Conservation (phyloP, 805 yeast genomes). For the Candida takata region DNA sequence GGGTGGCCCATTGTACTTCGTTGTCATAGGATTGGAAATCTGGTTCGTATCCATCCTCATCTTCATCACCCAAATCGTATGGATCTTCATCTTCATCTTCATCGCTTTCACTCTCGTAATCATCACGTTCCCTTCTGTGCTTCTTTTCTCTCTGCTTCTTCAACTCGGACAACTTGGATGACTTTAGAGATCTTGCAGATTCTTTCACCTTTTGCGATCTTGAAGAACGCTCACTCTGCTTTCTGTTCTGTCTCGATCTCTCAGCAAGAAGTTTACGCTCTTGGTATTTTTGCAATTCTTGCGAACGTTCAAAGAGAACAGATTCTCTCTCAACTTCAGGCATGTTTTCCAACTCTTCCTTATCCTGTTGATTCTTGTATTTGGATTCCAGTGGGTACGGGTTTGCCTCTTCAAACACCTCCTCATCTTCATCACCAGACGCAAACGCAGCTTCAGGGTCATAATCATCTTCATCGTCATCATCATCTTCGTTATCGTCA, state of each 20-base stretch:
- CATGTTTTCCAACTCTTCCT: slow-evolving; percentile 53
- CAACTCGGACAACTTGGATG: slow-evolving; percentile 60
- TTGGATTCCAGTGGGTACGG: slow-evolving; percentile 95
- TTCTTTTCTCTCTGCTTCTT: slow-evolving; percentile 69
- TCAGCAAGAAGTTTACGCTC: slow-evolving; percentile 80
- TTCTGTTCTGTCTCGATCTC: slow-evolving; percentile 59
- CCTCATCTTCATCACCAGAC: slow-evolving; percentile 30
- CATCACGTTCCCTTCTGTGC: slow-evolving; percentile 31
- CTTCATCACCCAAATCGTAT: slow-evolving; percentile 33
- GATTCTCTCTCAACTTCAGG: slow-evolving; percentile 93
- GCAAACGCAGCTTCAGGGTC: slow-evolving; percentile 33
- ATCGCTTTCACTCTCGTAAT: slow-evolving; percentile 42
- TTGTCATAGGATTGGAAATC: slow-evolving; percentile 35
- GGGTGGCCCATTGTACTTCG: slow-evolving; percentile 44
- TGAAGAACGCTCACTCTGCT: slow-evolving; percentile 29
- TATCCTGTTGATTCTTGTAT: slow-evolving; percentile 76
- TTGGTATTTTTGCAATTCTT: slow-evolving; percentile 80
- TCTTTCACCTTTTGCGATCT: slow-evolving; percentile 24
- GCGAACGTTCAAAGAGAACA: slow-evolving; percentile 84
- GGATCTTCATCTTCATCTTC: slow-evolving; percentile 33
- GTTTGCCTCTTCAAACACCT: slow-evolving; percentile 38
- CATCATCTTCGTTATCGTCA: slow-evolving; percentile 26
- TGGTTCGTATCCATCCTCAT: slow-evolving; percentile 37
- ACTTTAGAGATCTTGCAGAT: slow-evolving; percentile 30
- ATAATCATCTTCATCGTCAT: slow-evolving; percentile 34